Evolutionary conservation across 1,139 yeast genomes (phyloP), one percentile per base, ranked within the genome.

Genomic region (Debaryomyces psychrophilus): DNA sequence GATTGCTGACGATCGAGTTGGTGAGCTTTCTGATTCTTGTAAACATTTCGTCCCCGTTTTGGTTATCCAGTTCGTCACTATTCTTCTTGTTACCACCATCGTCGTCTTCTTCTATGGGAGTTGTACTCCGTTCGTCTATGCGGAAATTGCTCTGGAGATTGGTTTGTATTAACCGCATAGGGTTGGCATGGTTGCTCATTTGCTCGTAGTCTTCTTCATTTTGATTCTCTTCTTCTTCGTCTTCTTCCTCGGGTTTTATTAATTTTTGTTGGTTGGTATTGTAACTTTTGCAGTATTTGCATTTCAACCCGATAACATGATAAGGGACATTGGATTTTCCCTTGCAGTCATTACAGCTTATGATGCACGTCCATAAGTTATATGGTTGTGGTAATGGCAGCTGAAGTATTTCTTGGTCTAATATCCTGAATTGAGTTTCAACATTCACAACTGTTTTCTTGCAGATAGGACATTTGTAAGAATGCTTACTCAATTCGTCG

Each of bases 401-500:
- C 56, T 81, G 81, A 31, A 70, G 74, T 44, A 92, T 89, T 62
- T 92, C 97, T 58, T 81, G 83, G 63, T 92, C 97, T 52, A 90
- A 69, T 34, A 90, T 85, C 42, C 97, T 71, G 61, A 92, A 92
- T 61, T 89, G 90, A 0, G 95, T 83, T 55, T 88, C 96, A 81
- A 92, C 90, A 66, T 90, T 89, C 33, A 87, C 76, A 38, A 92
- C 81, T 0, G 96, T 85, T 54, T 88, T 83, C 44, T 89, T 85
- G 62, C 98, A 92, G 2, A 90, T 77, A 1, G 98, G 98, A 64
- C 98, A 92, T 62, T 88, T 88, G 71, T 89, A 90, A 17, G 89
- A 82, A 60, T 87, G 90, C 54, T 83, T 79, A 15, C 90, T 81
- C 62, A 87, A 83, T 55, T 88, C 93, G 49, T 84, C 84, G 61